Evolutionary conservation across 129 eudicot species (phyloP), one percentile per base, ranked within the genome.

Genomic region (Centaurea solstitialis): DNA sequence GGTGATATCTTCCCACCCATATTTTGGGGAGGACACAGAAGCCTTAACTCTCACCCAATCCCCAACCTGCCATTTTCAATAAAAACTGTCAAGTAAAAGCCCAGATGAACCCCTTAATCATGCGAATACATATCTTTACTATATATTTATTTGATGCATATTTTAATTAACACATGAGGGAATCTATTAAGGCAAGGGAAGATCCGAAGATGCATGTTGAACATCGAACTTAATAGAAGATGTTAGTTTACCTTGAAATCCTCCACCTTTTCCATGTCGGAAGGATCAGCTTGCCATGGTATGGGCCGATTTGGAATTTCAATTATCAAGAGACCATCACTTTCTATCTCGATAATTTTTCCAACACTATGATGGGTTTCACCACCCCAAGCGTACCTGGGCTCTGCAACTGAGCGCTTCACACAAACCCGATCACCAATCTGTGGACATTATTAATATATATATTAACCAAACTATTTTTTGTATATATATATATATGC

Each of bases 371-470:
- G 98, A 88, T 95, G 99, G 17, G 99, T 95, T 82, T 95, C 99
- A 74, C 99, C 99, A 38, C 99, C 99, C 99, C 99, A 95, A 80
- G 99, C 99, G 81, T 95, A 95, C 80, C 99, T 88, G 21, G 99
- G 99, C 86, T 92, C 98, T 80, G 98, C 97, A 82, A 95, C 95
- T 50, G 99, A 92, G 26, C 99, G 94, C 87, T 91, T 95, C 68
- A 95, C 99, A 79, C 98, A 95, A 39, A 95, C 98, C 73, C 99
- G 88, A 75, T 95, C 99, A 73, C 97, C 97, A 81, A 95, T 89
- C 99, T 95, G 93, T 47, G 72, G 26, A 82, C 62, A 75, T 64
- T 9, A 76, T 61, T 30, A 61, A 43, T 28, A 38, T 22, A 38
- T 22, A 76, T 18, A 76, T 76, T 68, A 39, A 22, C 62, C 37